Evolutionary conservation across 768 basidiomycete genomes (phyloP), one percentile per base, ranked within the genome.

Genomic region (Phanerochaete sordida): DNA sequence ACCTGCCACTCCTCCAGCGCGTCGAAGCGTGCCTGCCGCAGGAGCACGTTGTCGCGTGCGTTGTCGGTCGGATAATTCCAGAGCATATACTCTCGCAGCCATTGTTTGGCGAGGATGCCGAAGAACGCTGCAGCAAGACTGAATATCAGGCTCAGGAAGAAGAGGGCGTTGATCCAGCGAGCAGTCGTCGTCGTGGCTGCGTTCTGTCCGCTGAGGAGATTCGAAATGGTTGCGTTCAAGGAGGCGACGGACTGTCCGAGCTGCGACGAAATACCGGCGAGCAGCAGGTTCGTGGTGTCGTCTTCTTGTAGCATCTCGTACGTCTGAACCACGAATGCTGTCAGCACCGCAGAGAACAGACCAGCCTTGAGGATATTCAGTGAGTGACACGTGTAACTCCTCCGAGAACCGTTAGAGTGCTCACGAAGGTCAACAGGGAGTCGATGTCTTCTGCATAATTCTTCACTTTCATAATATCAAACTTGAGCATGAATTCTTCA

Each of bases 281-380:
- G 50, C 24, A 47, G 31, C 26, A 56, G 35, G 27, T 57, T 15
- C 9, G 27, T 31, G 48, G 54, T 35, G 26, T 43, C 27, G n/a
- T 37, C 51, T 1, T 54, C 60, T 30, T 63, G 65, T 2, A 70
- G 57, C 13, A 58, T 37, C 19, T 31, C 39, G 21, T 57, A 64
- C 6, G 62, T 63, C 46, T 63, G 60, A 9, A 61, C 59, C 33
- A 57, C 57, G 58, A 70, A 70, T 21, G 66, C 59, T 1, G 66
- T 60, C 16, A 68, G 59, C 4, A 70, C 64, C 2, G 64, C 67
- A 13, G 69, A 70, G 51, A 68, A 70, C 12, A 68, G 61, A 46
- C 64, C 69, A 19, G 67, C 66, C 69, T 66, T n/a, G 33, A 5
- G 9, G n/a, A 51, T 27, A 7, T 23, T 9, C 30, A 27, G 16